Evolutionary conservation across 1,139 yeast species (phyloP).

Genomic region (Suhomyces wounanorum): DNA sequence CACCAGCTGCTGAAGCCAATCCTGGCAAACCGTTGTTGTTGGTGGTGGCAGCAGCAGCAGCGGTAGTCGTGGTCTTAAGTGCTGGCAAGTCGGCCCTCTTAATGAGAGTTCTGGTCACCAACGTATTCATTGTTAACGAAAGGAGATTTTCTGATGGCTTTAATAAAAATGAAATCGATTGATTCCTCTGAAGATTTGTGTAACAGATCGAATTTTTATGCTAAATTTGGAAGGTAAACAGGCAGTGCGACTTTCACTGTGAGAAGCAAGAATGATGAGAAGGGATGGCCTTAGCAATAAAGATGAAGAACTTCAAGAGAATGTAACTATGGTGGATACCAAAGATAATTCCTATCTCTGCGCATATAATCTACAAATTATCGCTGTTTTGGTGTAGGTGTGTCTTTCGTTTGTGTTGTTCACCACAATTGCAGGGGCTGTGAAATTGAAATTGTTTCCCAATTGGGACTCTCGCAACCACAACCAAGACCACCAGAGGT

Average conservation of each 20-base stretch:
- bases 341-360: too few relatives aligned
- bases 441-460: too few relatives aligned
- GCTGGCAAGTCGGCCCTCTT: slow-evolving; percentile 11
- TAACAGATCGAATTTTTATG: slow-evolving; percentile 7
- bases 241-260: slow-evolving; percentile 4
- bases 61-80: slow-evolving; percentile 2
- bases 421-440: too few relatives aligned
- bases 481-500: too few relatives aligned
- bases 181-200: neutral
- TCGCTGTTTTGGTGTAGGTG: too few relatives aligned
- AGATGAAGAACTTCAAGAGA: too few relatives aligned
- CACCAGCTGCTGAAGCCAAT: slow-evolving; percentile 18
- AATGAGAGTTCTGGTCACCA: slow-evolving; percentile 5
- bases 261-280: neutral
- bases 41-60: slow-evolving; percentile 10
- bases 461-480: too few relatives aligned
- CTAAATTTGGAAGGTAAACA: slow-evolving; percentile 14
- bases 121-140: slow-evolving; percentile 4
- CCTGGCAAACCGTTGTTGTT: slow-evolving; percentile 4
- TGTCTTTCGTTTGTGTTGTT: too few relatives aligned
- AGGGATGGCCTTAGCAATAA: neutral
- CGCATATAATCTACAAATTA: too few relatives aligned
- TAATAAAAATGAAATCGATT: neutral
- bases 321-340: too few relatives aligned
- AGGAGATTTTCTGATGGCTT: neutral